phyloP scores from a whole-genome alignment of 2,329 filamentous ascomycete genomes.

The Pyrenophora teres region DNA sequence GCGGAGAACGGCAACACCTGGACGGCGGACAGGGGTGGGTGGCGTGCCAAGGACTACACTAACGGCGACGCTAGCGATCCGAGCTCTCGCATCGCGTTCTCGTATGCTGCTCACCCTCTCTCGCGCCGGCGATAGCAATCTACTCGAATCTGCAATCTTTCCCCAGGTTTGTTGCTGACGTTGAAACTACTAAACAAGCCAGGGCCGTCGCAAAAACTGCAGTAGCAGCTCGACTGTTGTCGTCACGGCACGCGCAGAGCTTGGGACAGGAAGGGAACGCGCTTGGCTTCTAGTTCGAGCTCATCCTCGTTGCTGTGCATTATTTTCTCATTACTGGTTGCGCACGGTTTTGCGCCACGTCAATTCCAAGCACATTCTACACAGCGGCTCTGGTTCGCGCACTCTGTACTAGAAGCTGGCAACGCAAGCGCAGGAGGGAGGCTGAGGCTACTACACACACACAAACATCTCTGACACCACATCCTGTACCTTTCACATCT shows the following conservation, averaged over 20 bases:
- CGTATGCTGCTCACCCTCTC: conserved; percentile 18
- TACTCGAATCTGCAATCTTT: conserved; percentile 13
- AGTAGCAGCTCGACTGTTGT: neutral
- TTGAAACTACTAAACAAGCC: conserved; percentile 10
- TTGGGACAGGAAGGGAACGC: conserved; percentile 19
- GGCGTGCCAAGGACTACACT: conserved; percentile 16
- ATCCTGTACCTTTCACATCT: conserved; percentile 44
- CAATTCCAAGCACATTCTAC: conserved; percentile 34
- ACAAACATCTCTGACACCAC: conserved; percentile 33
- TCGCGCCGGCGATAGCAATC: conserved; percentile 16
- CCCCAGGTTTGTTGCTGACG: conserved; percentile 22
- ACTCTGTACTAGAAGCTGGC: conserved; percentile 34
- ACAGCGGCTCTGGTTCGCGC: conserved; percentile 26
- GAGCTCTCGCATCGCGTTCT: conserved; percentile 19
- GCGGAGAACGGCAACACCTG: conserved; percentile 33
- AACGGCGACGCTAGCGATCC: conserved; percentile 5
- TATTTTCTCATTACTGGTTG: conserved; percentile 29
- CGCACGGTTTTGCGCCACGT: conserved; percentile 26
- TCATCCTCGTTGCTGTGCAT: conserved; percentile 18
- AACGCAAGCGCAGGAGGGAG: conserved; percentile 32
- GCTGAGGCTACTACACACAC: conserved; percentile 34
- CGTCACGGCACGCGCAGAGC: conserved; percentile 11
- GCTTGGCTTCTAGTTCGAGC: conserved; percentile 18
- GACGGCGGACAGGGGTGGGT: conserved; percentile 19
- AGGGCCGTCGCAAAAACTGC: neutral